These are phyloP conservation scores for Fraxinus floribunda DNA, from an alignment of 305 asterid species.

Conservation along the genomic window DNA sequence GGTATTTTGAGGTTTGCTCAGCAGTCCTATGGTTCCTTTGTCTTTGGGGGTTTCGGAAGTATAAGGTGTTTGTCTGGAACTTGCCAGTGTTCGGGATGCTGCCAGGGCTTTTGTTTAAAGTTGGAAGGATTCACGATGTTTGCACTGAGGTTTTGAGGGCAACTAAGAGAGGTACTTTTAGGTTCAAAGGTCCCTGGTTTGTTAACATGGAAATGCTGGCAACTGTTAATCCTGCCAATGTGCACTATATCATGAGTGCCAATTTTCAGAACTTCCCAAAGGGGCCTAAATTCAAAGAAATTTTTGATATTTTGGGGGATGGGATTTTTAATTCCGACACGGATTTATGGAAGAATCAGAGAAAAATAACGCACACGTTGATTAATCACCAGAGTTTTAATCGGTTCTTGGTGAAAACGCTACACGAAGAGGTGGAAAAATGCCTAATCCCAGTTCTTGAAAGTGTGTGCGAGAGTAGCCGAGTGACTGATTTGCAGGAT, in stretches of 20 bases:
- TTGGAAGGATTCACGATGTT: conserved; percentile 43
- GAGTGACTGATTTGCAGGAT: conserved; percentile 52
- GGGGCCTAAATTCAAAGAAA: conserved; percentile 46
- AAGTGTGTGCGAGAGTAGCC: conserved; percentile 7
- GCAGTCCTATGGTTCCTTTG: conserved; percentile 35
- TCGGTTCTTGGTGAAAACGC: conserved; percentile 32
- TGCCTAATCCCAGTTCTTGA: conserved; percentile 56
- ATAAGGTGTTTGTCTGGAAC: conserved; percentile 31
- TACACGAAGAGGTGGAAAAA: conserved; percentile 33
- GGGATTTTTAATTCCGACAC: conserved; percentile 58
- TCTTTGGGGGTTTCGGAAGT: conserved; percentile 36
- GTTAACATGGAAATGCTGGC: conserved; percentile 54
- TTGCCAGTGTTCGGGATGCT: conserved; percentile 68
- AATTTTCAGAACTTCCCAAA: conserved; percentile 54
- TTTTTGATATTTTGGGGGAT: conserved; percentile 55
- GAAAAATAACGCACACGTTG: conserved; percentile 39
- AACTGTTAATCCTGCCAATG: conserved; percentile 52
- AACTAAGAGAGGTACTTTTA: conserved; percentile 38
- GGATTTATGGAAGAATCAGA: conserved; percentile 48
- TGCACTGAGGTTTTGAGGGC: conserved; percentile 22
- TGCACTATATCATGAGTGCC: conserved; percentile 55
- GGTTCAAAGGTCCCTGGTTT: conserved; percentile 51
- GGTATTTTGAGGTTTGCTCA: conserved; percentile 32
- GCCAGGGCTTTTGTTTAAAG: conserved; percentile 36
- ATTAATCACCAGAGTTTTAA: conserved; percentile 39